Conservation (phyloP, 371 early-diverging fungal species). For the Massospora cicadina region DNA sequence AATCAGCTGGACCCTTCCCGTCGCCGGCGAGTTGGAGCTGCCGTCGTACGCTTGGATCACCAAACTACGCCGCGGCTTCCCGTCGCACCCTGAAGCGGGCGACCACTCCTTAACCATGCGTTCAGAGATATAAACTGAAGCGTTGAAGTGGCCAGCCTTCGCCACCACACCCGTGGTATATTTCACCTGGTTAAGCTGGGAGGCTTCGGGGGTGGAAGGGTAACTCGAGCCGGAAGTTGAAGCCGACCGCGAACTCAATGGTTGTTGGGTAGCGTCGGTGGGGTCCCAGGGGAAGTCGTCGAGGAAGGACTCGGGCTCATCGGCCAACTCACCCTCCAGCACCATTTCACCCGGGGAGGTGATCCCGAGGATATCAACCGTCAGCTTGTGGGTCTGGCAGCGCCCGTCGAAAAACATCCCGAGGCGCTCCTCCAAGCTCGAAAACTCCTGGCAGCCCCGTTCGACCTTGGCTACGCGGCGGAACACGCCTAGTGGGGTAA, state of each 20-base stretch:
- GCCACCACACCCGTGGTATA: not conserved
- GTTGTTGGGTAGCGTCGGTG: not conserved
- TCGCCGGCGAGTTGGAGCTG: conserved; percentile 13
- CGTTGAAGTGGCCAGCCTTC: not conserved
- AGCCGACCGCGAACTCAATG: not conserved
- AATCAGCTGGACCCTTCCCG: conserved; percentile 29
- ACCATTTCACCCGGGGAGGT: conserved; percentile 12
- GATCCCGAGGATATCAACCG: conserved; percentile 12
- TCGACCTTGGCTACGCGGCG: conserved; percentile 21
- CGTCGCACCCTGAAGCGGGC: not conserved
- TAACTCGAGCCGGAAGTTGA: not conserved
- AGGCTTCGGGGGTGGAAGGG: not conserved
- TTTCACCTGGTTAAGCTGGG: not conserved
- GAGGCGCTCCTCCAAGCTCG: conserved; percentile 20
- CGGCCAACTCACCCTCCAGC: conserved; percentile 7
- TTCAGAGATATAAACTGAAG: not conserved
- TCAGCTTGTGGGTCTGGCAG: conserved; percentile 11
- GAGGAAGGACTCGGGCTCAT: conserved; percentile 3
- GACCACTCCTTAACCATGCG: not conserved
- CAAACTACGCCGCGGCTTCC: not conserved
- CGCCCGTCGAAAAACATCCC: conserved; percentile 22
- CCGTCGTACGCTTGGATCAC: conserved; percentile 9
- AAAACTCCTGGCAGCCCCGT: conserved; percentile 17
- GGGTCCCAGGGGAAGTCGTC: not conserved
- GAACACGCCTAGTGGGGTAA: conserved; percentile 17